Evolutionary conservation across 2,329 filamentous ascomycete species (phyloP), one percentile per base, ranked within the genome.

Genomic region (Periconia digitata): DNA sequence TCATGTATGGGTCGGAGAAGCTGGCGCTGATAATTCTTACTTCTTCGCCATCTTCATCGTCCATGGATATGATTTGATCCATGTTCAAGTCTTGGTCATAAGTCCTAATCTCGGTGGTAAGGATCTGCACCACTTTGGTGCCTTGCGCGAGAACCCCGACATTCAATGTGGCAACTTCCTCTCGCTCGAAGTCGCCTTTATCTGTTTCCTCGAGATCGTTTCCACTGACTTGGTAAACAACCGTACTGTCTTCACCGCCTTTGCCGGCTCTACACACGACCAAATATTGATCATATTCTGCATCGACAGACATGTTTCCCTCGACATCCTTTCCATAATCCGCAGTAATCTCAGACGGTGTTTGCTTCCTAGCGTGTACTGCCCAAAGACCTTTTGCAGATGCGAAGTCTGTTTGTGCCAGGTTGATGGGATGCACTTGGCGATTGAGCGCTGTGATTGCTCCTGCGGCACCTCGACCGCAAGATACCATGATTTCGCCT

Each of bases 51-150:
- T 86, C 92, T 55, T 94, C 62, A 60, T 97, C 94, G 53, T 90
- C 83, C 81, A 97, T 90, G 1, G 92, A 90, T 42, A 96, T 81
- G 46, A 99, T 97, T 64, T 97, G 92, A 39, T 86, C 86, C 44
- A 99, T 80, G 10, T 87, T 89, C 50, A 99, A 82, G 69, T 95
- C 90, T 71, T 86, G 86, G 69, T 97, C 92, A 61, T 96, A 99
- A 52, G 87, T 92, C 50, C 92, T 83, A 20, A 97, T 84, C 64
- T 97, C 92, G 1, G 85, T 90, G 55, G 86, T 88, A 44, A 96
- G 78, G 2, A 96, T 86, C 65, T 97, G 94, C 15, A 97, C 86
- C 27, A 97, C 85, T 49, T 90, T 84, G 65, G 83, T 89, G 51
- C 89, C 85, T 43, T 83, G 83, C n/a, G 87, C 88, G 70, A 99